These are phyloP conservation scores for Cutaneotrichosporon sp. DNA, from an alignment of 1,284 basidiomycete species.

Conservation along the genomic window DNA sequence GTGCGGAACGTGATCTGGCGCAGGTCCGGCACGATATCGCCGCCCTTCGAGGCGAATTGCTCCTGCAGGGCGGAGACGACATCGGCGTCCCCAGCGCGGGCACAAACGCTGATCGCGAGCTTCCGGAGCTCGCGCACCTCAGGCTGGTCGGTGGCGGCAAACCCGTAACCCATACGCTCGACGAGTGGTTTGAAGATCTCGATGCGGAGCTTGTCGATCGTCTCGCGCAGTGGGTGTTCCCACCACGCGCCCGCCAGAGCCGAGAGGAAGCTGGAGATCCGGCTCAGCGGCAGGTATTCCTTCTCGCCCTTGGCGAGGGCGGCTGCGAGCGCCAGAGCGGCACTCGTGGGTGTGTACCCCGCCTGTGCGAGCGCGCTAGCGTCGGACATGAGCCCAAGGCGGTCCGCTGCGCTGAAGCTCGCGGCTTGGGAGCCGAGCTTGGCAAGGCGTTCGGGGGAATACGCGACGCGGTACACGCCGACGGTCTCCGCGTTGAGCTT, in stretches of 20 bases:
- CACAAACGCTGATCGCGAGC: constrained; percentile 67
- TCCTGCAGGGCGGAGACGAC: constrained; percentile 70
- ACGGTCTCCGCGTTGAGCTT: constrained; percentile 88
- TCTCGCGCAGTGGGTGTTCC: constrained; percentile 67
- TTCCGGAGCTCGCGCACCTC: constrained; percentile 76
- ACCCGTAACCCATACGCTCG: constrained; percentile 75
- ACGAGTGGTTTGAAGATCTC: constrained; percentile 79
- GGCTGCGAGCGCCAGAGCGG: constrained; percentile 69
- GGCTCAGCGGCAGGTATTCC: constrained; percentile 58
- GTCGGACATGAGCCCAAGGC: constrained; percentile 81
- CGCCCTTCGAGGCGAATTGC: constrained; percentile 73
- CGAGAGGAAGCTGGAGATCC: constrained; percentile 55
- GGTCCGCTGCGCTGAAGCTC: constrained; percentile 78
- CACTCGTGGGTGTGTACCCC: constrained; percentile 72
- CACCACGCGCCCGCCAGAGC: constrained; percentile 73
- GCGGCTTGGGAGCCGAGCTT: constrained; percentile 78
- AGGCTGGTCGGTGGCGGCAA: constrained; percentile 66
- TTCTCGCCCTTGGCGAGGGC: constrained; percentile 65
- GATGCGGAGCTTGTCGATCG: constrained; percentile 64
- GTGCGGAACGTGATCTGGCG: constrained; percentile 52
- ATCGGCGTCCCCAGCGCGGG: constrained; percentile 63
- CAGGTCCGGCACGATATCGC: constrained; percentile 75
- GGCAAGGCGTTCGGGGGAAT: constrained; percentile 74
- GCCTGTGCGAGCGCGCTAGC: constrained; percentile 76
- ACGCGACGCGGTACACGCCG: constrained; percentile 85